Evolutionary conservation across 2,329 filamentous ascomycete genomes (phyloP).

Genomic region (Pseudocercospora pini-densiflorae): DNA sequence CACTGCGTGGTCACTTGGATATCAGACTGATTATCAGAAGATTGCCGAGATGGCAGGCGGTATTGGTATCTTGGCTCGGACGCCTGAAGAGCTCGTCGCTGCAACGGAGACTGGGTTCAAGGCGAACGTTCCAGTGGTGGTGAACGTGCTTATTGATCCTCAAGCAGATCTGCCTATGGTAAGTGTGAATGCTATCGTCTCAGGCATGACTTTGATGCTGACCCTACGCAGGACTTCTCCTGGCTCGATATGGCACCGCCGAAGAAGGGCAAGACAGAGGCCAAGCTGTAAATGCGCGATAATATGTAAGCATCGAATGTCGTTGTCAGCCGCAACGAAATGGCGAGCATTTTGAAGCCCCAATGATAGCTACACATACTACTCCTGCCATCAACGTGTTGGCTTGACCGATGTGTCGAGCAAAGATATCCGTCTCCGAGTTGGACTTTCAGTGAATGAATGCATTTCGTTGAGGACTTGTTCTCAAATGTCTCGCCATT

Average conservation of each 20-base stretch:
- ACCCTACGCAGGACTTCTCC: conserved; percentile 34
- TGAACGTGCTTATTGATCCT: conserved; percentile 61
- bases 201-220: conserved; percentile 9
- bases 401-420: neutral
- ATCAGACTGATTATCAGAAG: conserved; percentile 60
- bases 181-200: conserved; percentile 10
- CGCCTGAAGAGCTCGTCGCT: conserved; percentile 55
- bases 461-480: neutral
- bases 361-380: neutral
- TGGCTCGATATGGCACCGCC: conserved; percentile 39
- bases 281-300: conserved; percentile 25
- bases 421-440: neutral
- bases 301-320: neutral
- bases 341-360: neutral
- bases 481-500: too few relatives aligned
- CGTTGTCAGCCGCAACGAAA: neutral
- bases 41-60: conserved; percentile 61
- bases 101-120: conserved; percentile 58
- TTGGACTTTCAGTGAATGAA: neutral
- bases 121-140: conserved; percentile 53
- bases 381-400: neutral
- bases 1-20: conserved; percentile 54
- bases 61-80: conserved; percentile 56
- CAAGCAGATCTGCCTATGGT: conserved; percentile 36
- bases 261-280: conserved; percentile 26